Conservation (phyloP, 139 green algal species). For the Chlorella vulgaris region DNA sequence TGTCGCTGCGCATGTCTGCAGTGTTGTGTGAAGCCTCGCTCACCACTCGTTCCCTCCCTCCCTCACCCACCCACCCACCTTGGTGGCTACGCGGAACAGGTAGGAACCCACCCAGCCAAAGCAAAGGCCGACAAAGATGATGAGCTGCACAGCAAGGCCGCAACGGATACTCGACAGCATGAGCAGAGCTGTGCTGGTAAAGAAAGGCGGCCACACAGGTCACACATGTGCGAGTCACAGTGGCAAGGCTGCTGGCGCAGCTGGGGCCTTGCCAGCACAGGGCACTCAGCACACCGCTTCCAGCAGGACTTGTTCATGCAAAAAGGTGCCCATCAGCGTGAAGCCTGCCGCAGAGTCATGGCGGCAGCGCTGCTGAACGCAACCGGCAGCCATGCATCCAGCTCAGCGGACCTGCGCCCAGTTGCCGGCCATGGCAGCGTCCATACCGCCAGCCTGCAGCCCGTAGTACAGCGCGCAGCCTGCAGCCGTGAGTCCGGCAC, state of each 20-base stretch:
- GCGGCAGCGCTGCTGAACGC: no score
- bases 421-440: slow-evolving; percentile 80
- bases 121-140: slow-evolving; percentile 87
- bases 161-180: no score
- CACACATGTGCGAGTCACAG: no score
- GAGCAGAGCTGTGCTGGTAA: no score
- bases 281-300: no score
- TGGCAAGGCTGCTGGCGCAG: no score
- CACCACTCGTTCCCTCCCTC: not conserved
- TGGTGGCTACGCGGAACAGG: slow-evolving; percentile 94
- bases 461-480: slow-evolving; percentile 90
- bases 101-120: slow-evolving; percentile 90
- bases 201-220: no score
- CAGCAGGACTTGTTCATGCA: no score
- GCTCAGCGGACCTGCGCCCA: slow-evolving; percentile 66
- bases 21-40: not conserved
- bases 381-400: not conserved
- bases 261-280: no score
- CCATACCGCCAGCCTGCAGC: slow-evolving; percentile 77
- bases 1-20: no score
- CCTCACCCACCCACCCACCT: slow-evolving; percentile 72
- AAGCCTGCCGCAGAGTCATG: no score
- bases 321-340: no score
- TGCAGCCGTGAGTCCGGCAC: slow-evolving; percentile 71
- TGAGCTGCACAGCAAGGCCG: slow-evolving; percentile 37